A percentile compares a stretch with the other conserved stretches of the same genome.
Evolutionary conservation across 345 rosid genomes (phyloP).

Genomic region (Acer saccharum): DNA sequence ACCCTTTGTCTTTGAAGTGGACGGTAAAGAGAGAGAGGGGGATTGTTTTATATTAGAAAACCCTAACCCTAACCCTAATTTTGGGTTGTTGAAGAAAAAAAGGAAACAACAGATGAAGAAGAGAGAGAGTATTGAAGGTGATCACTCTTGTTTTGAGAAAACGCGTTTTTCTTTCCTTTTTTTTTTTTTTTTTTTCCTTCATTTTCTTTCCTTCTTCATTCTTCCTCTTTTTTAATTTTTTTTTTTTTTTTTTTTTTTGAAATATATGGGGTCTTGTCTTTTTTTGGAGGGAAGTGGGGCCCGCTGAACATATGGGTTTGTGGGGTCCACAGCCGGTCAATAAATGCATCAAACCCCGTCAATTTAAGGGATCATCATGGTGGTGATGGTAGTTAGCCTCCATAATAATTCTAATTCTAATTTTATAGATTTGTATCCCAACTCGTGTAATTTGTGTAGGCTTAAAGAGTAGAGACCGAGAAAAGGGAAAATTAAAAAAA

Average conservation of each 20-base stretch:
- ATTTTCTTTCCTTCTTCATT: neutral
- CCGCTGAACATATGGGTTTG: conserved; percentile 20
- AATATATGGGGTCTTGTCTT: conserved; percentile 13
- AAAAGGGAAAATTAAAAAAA: too few species aligned
- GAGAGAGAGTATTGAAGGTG: conserved; percentile 36
- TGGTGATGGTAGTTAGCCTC: conserved; percentile 11
- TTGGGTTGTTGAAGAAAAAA: conserved; percentile 10
- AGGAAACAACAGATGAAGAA: conserved; percentile 13
- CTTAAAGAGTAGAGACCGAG: too few species aligned
- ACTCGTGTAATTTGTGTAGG: too few species aligned
- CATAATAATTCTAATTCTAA: too few species aligned
- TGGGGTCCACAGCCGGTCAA: conserved; percentile 30
- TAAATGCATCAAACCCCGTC: conserved; percentile 35
- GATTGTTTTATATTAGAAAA: conserved; percentile 1
- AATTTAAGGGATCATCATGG: neutral
- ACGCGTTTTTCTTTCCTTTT: conserved; percentile 54
- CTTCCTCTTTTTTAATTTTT: neutral
- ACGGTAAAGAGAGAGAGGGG: neutral
- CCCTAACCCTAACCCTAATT: conserved; percentile 48
- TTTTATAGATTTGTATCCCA: too few species aligned
- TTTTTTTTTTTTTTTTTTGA: neutral
- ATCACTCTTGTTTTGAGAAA: conserved; percentile 38
- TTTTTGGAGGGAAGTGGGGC: conserved; percentile 14
- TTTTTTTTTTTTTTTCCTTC: too few species aligned
- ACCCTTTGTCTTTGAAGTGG: conserved; percentile 8